phyloP scores from a whole-genome alignment of 169 alveolate species.

The Plasmodium falciparum region DNA sequence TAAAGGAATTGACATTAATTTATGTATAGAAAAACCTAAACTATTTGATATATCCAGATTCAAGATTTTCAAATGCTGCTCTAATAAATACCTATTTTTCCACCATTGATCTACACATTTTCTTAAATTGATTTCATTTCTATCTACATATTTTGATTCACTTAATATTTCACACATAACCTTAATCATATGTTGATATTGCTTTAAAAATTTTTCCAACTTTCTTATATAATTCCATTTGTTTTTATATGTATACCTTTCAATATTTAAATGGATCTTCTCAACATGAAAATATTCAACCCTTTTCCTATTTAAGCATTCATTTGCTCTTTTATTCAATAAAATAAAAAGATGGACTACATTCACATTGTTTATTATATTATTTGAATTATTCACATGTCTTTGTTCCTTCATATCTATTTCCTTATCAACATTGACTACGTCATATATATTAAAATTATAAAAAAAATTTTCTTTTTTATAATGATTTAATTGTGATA shows the following conservation, averaged over 20 bases:
- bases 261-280: slow-evolving; percentile 65
- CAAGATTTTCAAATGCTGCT: slow-evolving; percentile 70
- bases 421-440: not conserved
- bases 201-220: slow-evolving; percentile 66
- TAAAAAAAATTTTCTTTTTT: not conserved
- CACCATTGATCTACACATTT: slow-evolving; percentile 72
- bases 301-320: slow-evolving; percentile 27
- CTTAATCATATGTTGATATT: slow-evolving; percentile 76
- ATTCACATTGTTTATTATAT: not conserved
- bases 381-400: not conserved
- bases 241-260: slow-evolving; percentile 37
- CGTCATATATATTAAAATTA: slow-evolving; percentile 1
- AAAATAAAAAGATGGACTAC: slow-evolving; percentile 2
- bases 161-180: slow-evolving; percentile 72
- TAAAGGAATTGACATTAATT: slow-evolving; percentile 68
- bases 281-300: slow-evolving; percentile 74
- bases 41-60: slow-evolving; percentile 56
- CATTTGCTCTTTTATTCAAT: slow-evolving; percentile 13
- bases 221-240: slow-evolving; percentile 76
- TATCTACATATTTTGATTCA: slow-evolving; percentile 58
- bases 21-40: slow-evolving; percentile 70
- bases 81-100: slow-evolving; percentile 73
- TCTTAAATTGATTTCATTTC: slow-evolving; percentile 38
- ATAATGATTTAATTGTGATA: not conserved
- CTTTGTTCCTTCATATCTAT: not conserved